These are phyloP conservation scores for Luvunga scandens DNA, from an alignment of 345 rosid genomes.

Conservation along the genomic window DNA sequence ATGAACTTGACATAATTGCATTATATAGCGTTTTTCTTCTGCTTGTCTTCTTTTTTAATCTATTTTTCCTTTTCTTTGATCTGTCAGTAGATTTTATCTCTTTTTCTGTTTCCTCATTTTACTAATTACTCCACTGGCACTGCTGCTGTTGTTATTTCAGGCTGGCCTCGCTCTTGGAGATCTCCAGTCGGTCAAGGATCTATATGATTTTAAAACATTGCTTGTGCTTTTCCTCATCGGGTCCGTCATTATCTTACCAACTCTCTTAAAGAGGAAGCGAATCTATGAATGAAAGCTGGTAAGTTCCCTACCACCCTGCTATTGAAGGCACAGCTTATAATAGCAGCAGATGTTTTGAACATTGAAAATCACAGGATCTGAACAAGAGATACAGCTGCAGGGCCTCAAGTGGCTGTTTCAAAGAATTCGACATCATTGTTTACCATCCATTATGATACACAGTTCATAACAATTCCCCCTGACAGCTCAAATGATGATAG, in stretches of 20 bases:
- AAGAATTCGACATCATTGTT: conserved; percentile 5
- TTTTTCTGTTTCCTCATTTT: not conserved
- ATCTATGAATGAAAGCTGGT: conserved; percentile 48
- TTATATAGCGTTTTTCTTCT: not conserved
- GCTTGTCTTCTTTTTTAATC: not conserved
- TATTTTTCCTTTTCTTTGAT: conserved; percentile 14
- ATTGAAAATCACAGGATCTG: conserved; percentile 15
- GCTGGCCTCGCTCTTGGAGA: conserved; percentile 90
- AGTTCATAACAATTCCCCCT: not conserved
- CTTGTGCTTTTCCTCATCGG: conserved; percentile 78
- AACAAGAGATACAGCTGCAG: not conserved
- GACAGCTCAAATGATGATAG: conserved; percentile 7
- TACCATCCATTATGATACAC: not conserved
- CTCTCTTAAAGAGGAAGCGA: conserved; percentile 72
- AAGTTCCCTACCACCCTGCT: conserved; percentile 1
- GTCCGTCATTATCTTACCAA: conserved; percentile 58
- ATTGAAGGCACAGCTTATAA: not conserved
- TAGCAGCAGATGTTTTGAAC: conserved; percentile 13
- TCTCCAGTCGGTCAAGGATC: conserved; percentile 76
- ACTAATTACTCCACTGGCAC: not conserved
- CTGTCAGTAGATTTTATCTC: not conserved
- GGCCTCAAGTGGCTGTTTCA: not conserved
- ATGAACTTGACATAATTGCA: not conserved
- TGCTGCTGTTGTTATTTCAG: conserved; percentile 28
- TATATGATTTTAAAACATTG: conserved; percentile 77